Base-by-base conservation (phyloP, 257 asterid genomes). In the Parsonsia alboflavescens region DNA sequence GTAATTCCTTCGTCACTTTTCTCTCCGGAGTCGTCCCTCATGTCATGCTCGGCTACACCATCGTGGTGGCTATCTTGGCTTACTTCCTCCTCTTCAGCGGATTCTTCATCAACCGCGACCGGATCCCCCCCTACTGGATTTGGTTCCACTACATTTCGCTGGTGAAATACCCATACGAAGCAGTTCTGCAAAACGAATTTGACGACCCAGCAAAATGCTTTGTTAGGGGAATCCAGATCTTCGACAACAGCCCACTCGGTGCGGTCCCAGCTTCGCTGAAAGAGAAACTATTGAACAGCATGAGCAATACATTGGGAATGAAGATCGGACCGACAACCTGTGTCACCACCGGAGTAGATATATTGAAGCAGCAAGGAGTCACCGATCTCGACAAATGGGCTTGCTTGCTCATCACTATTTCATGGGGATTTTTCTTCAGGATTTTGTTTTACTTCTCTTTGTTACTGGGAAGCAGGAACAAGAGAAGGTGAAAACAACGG, bases 381-480 rank as follows among this genome's bases (percentile, higher is more conserved):
- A 90, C 93, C 5, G 90, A 90, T 33, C 77, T 92, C n/a, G 84
- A 82, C 73, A 90, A 85, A 78, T 85, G 87, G 89, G 74, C 70
- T 1, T 90, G 97, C 66, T 70, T 92, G 46, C 90, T 83, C 87
- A 80, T 90, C 30, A 87, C 93, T 5, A 73, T 92, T 53, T 90
- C 93, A 6, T 92, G 97, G 97, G 97, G 97, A 0, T 90, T 92
- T 57, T 89, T 90, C 83, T 92, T 90, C 58, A 90, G 96, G 85
- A 75, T 85, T 62, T 81, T 92, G 61, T 92, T 92, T 65, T 92
- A 90, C 84, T 86, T 92, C 73, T 80, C 87, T 0, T 82, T 92
- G 77, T 80, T 92, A 84, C 59, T 82, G 15, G 91, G 97, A 1
- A 88, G 94, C 85, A 89, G 88, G 85, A 91, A 91, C 83, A 91